Conservation (phyloP, 768 basidiomycete species). For the Hortiboletus campestris region DNA sequence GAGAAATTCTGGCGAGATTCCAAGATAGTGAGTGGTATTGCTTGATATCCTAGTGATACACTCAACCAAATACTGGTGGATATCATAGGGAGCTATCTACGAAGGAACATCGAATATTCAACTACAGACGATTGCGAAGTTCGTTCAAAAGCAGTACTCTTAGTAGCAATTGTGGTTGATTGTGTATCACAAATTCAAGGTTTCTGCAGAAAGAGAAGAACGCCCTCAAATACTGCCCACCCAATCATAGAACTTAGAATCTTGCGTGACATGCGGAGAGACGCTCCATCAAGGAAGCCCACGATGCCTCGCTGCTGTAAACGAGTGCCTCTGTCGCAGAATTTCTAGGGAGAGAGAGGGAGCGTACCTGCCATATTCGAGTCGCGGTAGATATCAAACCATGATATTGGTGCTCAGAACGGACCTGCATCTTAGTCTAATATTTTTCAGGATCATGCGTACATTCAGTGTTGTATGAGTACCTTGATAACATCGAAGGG, state of each 20-base stretch:
- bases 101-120: slow-evolving; percentile 99
- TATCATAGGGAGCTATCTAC: slow-evolving; percentile 76
- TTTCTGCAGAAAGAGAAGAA: slow-evolving; percentile 57
- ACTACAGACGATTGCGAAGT: slow-evolving; percentile 91
- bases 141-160: slow-evolving; percentile 83
- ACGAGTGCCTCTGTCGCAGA: not conserved
- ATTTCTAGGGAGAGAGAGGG: not conserved
- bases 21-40: slow-evolving; percentile 70
- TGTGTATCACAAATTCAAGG: slow-evolving; percentile 6
- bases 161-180: slow-evolving; percentile 24
- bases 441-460: not conserved
- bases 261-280: slow-evolving; percentile 81
- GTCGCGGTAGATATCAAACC: slow-evolving; percentile 61
- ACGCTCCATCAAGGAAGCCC: slow-evolving; percentile 87
- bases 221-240: slow-evolving; percentile 88
- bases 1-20: slow-evolving; percentile 98
- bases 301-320: slow-evolving; percentile 70
- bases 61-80: slow-evolving; percentile 3
- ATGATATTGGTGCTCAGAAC: slow-evolving; percentile 72
- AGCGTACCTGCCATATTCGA: slow-evolving; percentile 67
- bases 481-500: slow-evolving; percentile 96
- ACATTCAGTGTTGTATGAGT: not conserved
- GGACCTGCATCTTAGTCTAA: slow-evolving; percentile 91
- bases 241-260: slow-evolving; percentile 86
- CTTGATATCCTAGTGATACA: not conserved